Percentiles rank a stretch among this genome's conserved stretches.
These are phyloP conservation scores for Gracilaria gracilis DNA, from an alignment of 23 red algal species.

Conservation along the genomic window DNA sequence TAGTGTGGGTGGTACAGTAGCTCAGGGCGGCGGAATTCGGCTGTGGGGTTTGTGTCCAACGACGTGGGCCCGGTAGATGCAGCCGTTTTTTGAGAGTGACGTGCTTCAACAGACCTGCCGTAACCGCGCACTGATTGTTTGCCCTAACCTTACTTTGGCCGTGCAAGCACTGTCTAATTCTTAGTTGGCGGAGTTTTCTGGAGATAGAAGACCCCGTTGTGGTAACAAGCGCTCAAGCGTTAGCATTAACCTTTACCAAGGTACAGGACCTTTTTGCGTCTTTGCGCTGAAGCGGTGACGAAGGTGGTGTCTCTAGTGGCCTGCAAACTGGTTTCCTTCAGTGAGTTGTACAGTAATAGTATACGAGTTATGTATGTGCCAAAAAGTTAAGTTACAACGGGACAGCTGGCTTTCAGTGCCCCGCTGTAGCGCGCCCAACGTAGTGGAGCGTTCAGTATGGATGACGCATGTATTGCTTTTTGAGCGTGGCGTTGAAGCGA, in stretches of 20 bases:
- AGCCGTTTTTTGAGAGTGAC: conserved; percentile 6
- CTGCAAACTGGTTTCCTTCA: neutral
- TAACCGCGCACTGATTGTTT: neutral
- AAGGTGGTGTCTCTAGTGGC: neutral
- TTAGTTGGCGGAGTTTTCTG: too few relatives aligned
- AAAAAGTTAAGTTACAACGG: neutral
- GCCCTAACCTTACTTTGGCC: neutral
- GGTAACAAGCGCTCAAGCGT: too few relatives aligned
- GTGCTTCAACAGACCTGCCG: conserved; percentile 18
- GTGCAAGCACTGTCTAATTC: neutral
- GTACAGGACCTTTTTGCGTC: too few relatives aligned
- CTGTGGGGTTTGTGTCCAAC: neutral
- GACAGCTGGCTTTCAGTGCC: too few relatives aligned
- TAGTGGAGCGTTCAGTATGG: neutral
- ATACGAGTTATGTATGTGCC: neutral
- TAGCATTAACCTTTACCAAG: too few relatives aligned
- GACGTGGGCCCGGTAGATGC: neutral
- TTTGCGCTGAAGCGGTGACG: too few relatives aligned
- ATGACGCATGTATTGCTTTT: conserved; percentile 12
- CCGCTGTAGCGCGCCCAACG: too few relatives aligned
- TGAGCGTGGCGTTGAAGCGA: conserved; percentile 79
- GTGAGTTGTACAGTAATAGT: neutral
- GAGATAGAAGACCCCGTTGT: too few relatives aligned
- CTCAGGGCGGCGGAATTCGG: too few relatives aligned
- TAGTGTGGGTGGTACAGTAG: too few relatives aligned